These are phyloP conservation scores for Neohortaea acidophila DNA, from an alignment of 495 filamentous ascomycete species.

Conservation along the genomic window DNA sequence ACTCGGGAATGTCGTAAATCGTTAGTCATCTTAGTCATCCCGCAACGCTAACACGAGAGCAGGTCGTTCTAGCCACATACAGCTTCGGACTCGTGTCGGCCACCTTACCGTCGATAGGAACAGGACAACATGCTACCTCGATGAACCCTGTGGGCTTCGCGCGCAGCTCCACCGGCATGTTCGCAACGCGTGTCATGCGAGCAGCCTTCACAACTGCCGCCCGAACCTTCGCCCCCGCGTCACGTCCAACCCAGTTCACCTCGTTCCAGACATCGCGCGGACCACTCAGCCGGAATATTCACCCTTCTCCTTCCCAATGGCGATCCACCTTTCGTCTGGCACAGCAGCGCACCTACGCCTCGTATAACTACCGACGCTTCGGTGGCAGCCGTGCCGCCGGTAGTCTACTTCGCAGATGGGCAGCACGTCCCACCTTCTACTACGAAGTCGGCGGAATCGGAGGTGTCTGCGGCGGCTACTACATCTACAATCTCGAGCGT, in stretches of 20 bases:
- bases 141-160: too few relatives aligned
- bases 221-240: not conserved
- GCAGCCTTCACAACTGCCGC: not conserved
- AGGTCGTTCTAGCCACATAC: too few relatives aligned
- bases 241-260: not conserved
- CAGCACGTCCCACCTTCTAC: conserved; percentile 24
- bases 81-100: too few relatives aligned
- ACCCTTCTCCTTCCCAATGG: not conserved
- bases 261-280: not conserved
- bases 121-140: too few relatives aligned
- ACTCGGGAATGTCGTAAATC: too few relatives aligned
- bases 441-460: conserved; percentile 25
- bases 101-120: too few relatives aligned
- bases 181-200: not conserved
- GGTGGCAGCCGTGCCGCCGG: not conserved
- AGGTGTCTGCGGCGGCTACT: conserved; percentile 36
- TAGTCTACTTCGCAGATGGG: conserved; percentile 20
- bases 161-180: not conserved
- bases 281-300: not conserved
- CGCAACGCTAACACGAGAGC: too few relatives aligned
- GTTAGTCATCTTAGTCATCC: too few relatives aligned
- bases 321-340: not conserved
- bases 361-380: conserved; percentile 4
- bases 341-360: not conserved
- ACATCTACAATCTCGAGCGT: conserved; percentile 57